A percentile compares a stretch with the other conserved stretches of the same genome.
phyloP scores from a whole-genome alignment of 2,329 filamentous ascomycete genomes.

The Fusarium pseudocircinatum region DNA sequence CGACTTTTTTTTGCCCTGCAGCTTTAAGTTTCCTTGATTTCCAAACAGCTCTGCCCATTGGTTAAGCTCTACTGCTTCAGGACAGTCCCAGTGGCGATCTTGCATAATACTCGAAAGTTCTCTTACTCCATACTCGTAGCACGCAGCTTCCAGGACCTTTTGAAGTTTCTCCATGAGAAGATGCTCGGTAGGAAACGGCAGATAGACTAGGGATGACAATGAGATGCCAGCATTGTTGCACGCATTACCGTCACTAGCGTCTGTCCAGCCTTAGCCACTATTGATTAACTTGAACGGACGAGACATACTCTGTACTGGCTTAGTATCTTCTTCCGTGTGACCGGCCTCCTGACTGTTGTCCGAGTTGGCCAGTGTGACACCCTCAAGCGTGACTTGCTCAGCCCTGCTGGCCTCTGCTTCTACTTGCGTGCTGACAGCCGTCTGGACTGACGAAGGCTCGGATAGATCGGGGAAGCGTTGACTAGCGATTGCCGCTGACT shows the following conservation, averaged over 20 bases:
- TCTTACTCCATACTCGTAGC: accelerated
- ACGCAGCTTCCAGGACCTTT: accelerated
- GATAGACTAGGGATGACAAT: not conserved
- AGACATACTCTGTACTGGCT: not conserved
- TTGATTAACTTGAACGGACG: not conserved
- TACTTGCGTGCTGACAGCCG: accelerated
- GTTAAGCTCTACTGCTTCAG: accelerated
- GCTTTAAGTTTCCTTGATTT: accelerated
- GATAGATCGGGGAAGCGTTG: not conserved
- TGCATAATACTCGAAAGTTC: accelerated
- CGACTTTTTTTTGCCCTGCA: accelerated
- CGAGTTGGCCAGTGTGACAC: not conserved
- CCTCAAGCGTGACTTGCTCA: not conserved
- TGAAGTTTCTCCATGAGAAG: not conserved
- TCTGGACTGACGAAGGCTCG: not conserved
- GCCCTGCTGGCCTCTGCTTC: not conserved
- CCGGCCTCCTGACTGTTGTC: not conserved
- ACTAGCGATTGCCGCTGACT: not conserved
- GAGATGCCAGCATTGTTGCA: accelerated
- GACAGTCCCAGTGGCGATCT: accelerated
- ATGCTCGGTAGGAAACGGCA: not conserved
- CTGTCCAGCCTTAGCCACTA: not conserved
- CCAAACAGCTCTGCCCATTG: accelerated
- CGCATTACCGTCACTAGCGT: accelerated
- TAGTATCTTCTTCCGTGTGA: not conserved